Evolutionary conservation across 1,284 basidiomycete species (phyloP), one percentile per base, ranked within the genome.

Genomic region (Cryptococcus maquisensis): DNA sequence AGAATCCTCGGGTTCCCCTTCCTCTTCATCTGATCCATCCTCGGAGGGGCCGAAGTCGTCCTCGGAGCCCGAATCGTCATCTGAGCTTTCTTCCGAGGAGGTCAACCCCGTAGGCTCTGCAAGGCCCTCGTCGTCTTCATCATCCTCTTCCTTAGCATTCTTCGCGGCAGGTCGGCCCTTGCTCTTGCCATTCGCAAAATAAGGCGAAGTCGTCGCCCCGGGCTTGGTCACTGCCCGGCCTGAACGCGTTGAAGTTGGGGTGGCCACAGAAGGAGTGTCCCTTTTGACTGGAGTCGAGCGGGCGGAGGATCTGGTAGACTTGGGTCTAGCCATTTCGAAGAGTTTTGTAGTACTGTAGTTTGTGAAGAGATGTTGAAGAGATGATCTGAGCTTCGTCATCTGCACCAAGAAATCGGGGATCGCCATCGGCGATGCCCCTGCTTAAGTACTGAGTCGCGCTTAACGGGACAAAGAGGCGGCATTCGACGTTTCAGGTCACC

Each of bases 31-130:
- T 3, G 18, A 24, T 23, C 57, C 58, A 23, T 56, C 59, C 16
- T 54, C 59, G 2, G 66, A 61, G 3, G 64, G 62, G 26, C 57
- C 61, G 36, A 67, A 66, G 10, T 59, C 65, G 55, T 69, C 67
- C 35, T 63, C 62, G 2, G 65, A 63, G n/a, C 54, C 60, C 16
- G 46, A 59, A 21, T 62, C 57, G 24, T 66, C 61, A 6, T 57
- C 55, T 20, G 54, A 55, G 3, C 28, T 36, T 18, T 47, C 46
- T n/a, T 44, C 42, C 16, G 61, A 62, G n/a, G 60, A 57, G 2
- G 70, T 73, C 58, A 73, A 39, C 8, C 72, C 72, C 15, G 68
- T 73, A 1, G 67, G 63, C 24, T 44, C 46, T 35, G 36, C 40
- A n/a, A 42, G 40, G 12, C 18, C 15, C 40, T 32, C 28, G 4